Evolutionary conservation across 2,329 filamentous ascomycete species (phyloP).

Genomic region (Phaeophleospora eucalypticola): DNA sequence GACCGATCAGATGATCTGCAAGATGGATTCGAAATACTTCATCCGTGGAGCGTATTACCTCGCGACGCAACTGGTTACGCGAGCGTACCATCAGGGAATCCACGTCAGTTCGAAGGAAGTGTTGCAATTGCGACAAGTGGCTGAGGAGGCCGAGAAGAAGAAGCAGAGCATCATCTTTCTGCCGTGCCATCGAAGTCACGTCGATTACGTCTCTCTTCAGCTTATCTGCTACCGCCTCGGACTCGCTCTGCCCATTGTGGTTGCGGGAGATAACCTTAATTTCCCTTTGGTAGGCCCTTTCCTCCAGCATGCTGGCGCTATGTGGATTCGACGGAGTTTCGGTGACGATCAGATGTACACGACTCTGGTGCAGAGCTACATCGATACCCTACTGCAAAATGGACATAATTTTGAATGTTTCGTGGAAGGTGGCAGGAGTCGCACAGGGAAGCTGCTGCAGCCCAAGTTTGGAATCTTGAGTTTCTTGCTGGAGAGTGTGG

Average conservation of each 20-base stretch:
- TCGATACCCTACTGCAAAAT: conserved; percentile 83
- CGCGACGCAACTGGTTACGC: conserved; percentile 77
- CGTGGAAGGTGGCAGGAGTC: conserved; percentile 87
- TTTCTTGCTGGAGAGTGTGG: conserved; percentile 84
- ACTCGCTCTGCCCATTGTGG: conserved; percentile 81
- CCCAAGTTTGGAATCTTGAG: conserved; percentile 94
- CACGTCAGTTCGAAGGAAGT: conserved; percentile 96
- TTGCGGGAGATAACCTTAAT: conserved; percentile 94
- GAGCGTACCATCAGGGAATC: conserved; percentile 93
- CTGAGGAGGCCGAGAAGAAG: conserved; percentile 74
- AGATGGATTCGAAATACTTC: conserved; percentile 92
- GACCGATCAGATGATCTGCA: conserved; percentile 97
- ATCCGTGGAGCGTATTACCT: conserved; percentile 91
- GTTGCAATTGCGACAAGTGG: conserved; percentile 72
- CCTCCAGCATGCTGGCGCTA: conserved; percentile 88
- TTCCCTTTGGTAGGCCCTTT: conserved; percentile 87
- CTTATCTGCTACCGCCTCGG: conserved; percentile 93
- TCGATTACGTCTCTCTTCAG: conserved; percentile 93
- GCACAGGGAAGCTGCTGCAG: conserved; percentile 87
- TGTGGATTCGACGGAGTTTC: conserved; percentile 93
- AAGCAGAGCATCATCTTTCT: conserved; percentile 96
- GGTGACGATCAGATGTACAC: conserved; percentile 87
- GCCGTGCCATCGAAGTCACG: conserved; percentile 89
- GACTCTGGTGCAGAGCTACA: conserved; percentile 91
- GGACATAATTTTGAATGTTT: conserved; percentile 97